A percentile compares a stretch with the other conserved stretches of the same genome.
phyloP scores from a whole-genome alignment of 169 alveolate species.

The Besnoitia besnoiti region DNA sequence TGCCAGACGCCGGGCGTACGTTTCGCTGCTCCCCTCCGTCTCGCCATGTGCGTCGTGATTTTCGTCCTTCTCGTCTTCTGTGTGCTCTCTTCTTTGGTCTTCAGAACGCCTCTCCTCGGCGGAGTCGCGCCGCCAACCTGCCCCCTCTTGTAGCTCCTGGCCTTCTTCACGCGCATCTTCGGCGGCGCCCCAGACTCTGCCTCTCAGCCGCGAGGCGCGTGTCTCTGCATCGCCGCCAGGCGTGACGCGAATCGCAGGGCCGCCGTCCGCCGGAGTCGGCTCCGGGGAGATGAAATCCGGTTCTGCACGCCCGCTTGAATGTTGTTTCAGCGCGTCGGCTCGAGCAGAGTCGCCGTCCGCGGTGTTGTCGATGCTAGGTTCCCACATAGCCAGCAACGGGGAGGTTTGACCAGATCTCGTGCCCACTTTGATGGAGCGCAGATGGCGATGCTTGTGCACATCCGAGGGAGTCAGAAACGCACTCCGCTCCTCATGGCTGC shows the following conservation, averaged over 20 bases:
- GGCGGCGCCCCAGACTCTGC: no score
- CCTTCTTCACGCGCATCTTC: no score
- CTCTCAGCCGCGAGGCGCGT: no score
- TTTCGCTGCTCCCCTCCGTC: not conserved
- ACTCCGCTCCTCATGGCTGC: not conserved
- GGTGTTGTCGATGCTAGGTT: not conserved
- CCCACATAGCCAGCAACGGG: slow-evolving; percentile 20
- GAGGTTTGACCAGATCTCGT: not conserved
- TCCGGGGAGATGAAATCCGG: not conserved
- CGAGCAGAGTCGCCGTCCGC: not conserved
- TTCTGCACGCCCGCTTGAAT: not conserved
- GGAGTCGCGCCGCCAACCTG: no score
- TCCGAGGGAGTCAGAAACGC: not conserved
- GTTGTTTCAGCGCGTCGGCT: not conserved
- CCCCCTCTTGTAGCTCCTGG: no score
- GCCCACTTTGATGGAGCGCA: not conserved
- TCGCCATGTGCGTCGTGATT: not conserved
- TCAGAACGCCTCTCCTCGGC: no score
- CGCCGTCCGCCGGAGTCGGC: not conserved
- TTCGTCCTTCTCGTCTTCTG: not conserved
- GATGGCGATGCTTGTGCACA: not conserved
- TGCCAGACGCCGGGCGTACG: not conserved
- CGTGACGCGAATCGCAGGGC: not conserved
- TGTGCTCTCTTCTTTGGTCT: not conserved
- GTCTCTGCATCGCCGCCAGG: not conserved